Conservation (phyloP, 768 basidiomycete genomes). For the Udeniomyces megalosporus region DNA sequence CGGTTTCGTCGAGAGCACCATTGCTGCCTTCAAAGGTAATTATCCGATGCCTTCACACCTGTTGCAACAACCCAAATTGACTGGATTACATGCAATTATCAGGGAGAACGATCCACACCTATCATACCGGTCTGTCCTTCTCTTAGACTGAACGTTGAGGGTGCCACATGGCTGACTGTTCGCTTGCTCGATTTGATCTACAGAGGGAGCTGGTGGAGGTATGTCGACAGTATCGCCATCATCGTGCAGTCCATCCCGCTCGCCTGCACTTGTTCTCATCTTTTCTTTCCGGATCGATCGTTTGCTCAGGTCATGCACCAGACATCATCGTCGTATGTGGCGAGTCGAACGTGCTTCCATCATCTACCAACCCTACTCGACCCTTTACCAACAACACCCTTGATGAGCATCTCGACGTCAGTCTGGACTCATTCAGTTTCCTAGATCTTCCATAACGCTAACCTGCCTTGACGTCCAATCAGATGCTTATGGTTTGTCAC, state of each 20-base stretch:
- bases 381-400: slow-evolving; percentile 82
- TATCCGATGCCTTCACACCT: too few relatives aligned
- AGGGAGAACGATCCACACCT: slow-evolving; percentile 71
- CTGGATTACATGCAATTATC: too few relatives aligned
- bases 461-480: background rate
- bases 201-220: slow-evolving; percentile 67
- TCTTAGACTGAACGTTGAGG: too few relatives aligned
- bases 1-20: slow-evolving; percentile 48
- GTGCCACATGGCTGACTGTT: background rate
- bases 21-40: slow-evolving; percentile 61
- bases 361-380: slow-evolving; percentile 91
- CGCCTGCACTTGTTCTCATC: background rate
- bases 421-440: slow-evolving; percentile 21
- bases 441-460: background rate
- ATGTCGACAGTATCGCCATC: background rate
- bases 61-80: too few relatives aligned
- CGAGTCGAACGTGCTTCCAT: slow-evolving; percentile 72
- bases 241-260: background rate
- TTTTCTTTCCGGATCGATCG: slow-evolving; percentile 38
- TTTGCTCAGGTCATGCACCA: slow-evolving; percentile 55
- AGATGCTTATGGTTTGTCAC: slow-evolving; percentile 99
- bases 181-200: slow-evolving; percentile 57
- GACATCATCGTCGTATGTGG: slow-evolving; percentile 97
- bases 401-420: slow-evolving; percentile 89
- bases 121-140: background rate